A percentile compares a stretch with the other conserved stretches of the same genome.
These are phyloP conservation scores for maize (Zea mays) DNA, from an alignment of 176 grass and related monocot species.

Conservation along the genomic window Zm-B73-REFERENCE-NAM-5.0 NC_050104.1:157404501-157405000, in stretches of 20 bases:
- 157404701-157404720: conserved; percentile 80
- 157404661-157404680: conserved; percentile 82
- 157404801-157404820: conserved; percentile 55
- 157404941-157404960: conserved; percentile 31
- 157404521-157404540: not conserved
- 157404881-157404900: conserved; percentile 81
- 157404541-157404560: conserved; percentile 16
- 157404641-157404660: conserved; percentile 93
- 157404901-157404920: conserved; percentile 57
- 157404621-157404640: conserved; percentile 85
- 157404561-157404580: conserved; percentile 32
- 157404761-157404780: conserved; percentile 48
- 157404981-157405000: conserved; percentile 53
- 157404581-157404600: conserved; percentile 33
- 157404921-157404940: conserved; percentile 44
- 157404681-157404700: conserved; percentile 96
- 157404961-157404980: conserved; percentile 68
- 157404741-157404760: conserved; percentile 56
- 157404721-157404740: conserved; percentile 46
- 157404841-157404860: conserved; percentile 22
- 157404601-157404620: conserved; percentile 32
- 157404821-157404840: conserved; percentile 55
- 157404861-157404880: conserved; percentile 61
- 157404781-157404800: conserved; percentile 91
- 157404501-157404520: not conserved